Evolutionary conservation across 179 eudicot genomes (phyloP), one percentile per base, ranked within the genome.

Genomic region (Spinacia oleracea): DNA sequence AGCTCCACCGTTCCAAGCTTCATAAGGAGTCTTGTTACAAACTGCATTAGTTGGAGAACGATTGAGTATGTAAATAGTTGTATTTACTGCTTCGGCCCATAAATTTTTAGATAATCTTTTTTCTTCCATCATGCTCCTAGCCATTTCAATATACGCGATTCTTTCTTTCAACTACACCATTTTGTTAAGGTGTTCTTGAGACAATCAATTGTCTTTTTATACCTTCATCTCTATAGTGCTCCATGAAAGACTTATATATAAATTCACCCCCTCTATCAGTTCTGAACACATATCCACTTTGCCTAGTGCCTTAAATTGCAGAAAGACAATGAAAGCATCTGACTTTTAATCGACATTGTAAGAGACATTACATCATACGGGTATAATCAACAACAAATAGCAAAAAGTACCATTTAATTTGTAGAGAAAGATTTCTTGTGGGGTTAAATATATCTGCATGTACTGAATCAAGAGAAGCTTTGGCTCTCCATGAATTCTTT

Each of bases 401-500:
- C 1, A 60, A 21, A 35, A 72, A 69, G 14, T 68, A 80, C 35
- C 75, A 58, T 1, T 51, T 80, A 0, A 35, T 32, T 6, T 20
- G 35, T 6, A 80, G 4, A 31, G 48, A 69, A 4, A 38, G 34
- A 1, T 55, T 68, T 27, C 34, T 21, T 3, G 59, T 9, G 9
- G 71, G 79, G 0, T 62, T 76, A 59, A 23, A 68, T 5, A 75
- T 46, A 27, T 75, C 76, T 3, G 64, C 18, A 34, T 75, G 79
- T n/a, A 74, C 79, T 5, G 72, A 35, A 38, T 80, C 76, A 9
- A 68, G 27, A 2, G 63, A 71, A 45, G 72, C 55, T 27, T 75
- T 75, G 14, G 83, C 83, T 59, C 78, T 75, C 64, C 74, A 58
- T 29, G 79, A 31, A 8, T 40, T 20, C 56, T 48, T 80, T 25